Evolutionary conservation across 495 filamentous ascomycete species (phyloP), one percentile per base, ranked within the genome.

Genomic region (Penicillium atrosanguineum): DNA sequence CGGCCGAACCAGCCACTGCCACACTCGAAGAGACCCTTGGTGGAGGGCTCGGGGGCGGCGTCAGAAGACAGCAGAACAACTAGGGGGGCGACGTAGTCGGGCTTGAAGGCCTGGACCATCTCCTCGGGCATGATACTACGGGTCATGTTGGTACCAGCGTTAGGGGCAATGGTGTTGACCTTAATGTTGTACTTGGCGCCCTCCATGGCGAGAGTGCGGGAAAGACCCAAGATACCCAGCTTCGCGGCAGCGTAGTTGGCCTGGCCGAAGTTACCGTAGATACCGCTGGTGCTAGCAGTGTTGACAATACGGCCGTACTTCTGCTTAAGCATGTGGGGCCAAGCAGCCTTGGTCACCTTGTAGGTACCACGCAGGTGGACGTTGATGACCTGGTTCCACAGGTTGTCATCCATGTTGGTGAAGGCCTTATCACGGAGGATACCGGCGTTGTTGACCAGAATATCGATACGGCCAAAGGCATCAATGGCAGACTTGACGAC

Each of bases 211-310:
- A 98, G 81, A 50, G 95, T 87, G 58, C 92, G 88, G 18, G 91
- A 95, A 76, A 98, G 89, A 49, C 94, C 94, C 26, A 98, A 85
- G 60, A 98, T 98, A 70, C 88, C 95, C 54, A 86, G 82, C 84
- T 98, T 98, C 18, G 95, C 94, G 48, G 93, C 88, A 47, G 94
- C 85, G 71, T 98, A 98, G 78, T 98, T 97, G 62, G 94, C 91
- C 76, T 98, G 94, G 50, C 94, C 94, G 62, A 98, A 98, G 80
- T 96, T 98, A 59, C 94, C 94, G 63, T 98, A 98, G 74, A 98
- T 97, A 73, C 94, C 94, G 67, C 88, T 92, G 36, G 94, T 96
- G 44, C 89, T 95, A 15, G 94, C 90, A 52, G 94, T 98, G 79
- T 98, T 98, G 69, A 98, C 80, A 48, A 98, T 81, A 64, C 94